phyloP scores from a whole-genome alignment of 2,329 filamentous ascomycete genomes.

The Fusarium tuaranense region DNA sequence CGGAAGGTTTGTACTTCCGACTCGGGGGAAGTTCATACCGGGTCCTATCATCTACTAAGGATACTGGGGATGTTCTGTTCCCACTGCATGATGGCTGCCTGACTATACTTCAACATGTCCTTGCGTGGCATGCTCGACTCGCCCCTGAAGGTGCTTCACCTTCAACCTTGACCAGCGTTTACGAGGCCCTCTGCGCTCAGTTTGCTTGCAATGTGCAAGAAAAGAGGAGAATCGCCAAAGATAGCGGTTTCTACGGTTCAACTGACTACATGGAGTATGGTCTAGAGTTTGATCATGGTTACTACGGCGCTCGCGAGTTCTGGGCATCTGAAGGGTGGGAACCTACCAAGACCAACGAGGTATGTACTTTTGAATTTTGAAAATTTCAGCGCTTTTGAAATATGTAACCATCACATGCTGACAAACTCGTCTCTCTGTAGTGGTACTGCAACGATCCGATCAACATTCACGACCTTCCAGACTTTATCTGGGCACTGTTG shows the following conservation, averaged over 20 bases:
- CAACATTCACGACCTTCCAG: not conserved
- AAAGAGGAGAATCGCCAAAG: not conserved
- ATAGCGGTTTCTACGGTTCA: not conserved
- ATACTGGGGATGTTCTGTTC: not conserved
- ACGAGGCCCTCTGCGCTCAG: not conserved
- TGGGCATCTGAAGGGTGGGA: conserved; percentile 8
- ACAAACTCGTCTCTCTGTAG: not conserved
- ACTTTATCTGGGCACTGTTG: not conserved
- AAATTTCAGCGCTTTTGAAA: too few species aligned
- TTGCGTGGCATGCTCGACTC: not conserved
- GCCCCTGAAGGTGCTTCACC: not conserved
- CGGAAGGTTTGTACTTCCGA: conserved; percentile 4
- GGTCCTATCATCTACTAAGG: not conserved
- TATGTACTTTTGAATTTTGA: not conserved
- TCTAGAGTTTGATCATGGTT: conserved; percentile 2
- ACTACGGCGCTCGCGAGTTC: conserved; percentile 7
- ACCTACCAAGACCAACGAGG: not conserved
- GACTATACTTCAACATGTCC: not conserved
- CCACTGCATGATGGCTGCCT: conserved; percentile 2
- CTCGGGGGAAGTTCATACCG: not conserved
- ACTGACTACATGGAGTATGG: conserved; percentile 3
- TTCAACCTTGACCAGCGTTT: not conserved
- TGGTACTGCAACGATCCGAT: conserved; percentile 13
- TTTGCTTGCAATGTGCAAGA: not conserved
- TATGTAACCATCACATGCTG: not conserved